Evolutionary conservation across 225 moss, liverwort and hornwort species (phyloP).

Genomic region (Thuidium tamariscinum): DNA sequence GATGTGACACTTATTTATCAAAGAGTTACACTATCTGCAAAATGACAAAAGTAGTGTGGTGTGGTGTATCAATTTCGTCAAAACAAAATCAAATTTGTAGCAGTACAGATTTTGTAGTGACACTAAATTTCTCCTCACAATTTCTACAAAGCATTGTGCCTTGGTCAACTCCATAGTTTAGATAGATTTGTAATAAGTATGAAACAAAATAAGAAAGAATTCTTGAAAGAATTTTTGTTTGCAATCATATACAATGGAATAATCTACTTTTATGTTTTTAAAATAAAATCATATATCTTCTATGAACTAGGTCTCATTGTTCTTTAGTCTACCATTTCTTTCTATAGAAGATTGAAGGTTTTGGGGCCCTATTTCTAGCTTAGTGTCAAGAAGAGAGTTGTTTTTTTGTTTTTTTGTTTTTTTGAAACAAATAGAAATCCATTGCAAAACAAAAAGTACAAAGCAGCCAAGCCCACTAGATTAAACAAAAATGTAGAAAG

Average conservation of each 20-base stretch:
- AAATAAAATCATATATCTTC: background rate
- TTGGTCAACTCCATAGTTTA: background rate
- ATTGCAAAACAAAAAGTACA: too few species aligned
- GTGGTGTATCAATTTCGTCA: background rate
- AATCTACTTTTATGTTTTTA: background rate
- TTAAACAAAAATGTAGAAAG: too few species aligned
- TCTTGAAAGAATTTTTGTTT: background rate
- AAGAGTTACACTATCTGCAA: background rate
- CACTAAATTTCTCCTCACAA: background rate
- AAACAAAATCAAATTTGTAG: background rate
- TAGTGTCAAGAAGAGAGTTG: too few species aligned
- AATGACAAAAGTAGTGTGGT: background rate
- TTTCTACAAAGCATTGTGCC: background rate
- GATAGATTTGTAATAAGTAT: rapidly evolving
- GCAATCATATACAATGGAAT: background rate
- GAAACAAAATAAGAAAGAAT: background rate
- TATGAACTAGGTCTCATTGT: rapidly evolving
- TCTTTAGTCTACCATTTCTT: rapidly evolving
- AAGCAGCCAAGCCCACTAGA: too few species aligned
- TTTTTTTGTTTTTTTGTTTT: too few species aligned
- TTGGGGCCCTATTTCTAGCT: rapidly evolving
- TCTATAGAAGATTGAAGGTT: background rate
- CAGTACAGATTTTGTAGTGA: background rate
- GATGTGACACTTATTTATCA: background rate
- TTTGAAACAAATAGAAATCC: too few species aligned